These are phyloP conservation scores for Megacollybia platyphylla DNA, from an alignment of 1,284 basidiomycete species.

Conservation along the genomic window DNA sequence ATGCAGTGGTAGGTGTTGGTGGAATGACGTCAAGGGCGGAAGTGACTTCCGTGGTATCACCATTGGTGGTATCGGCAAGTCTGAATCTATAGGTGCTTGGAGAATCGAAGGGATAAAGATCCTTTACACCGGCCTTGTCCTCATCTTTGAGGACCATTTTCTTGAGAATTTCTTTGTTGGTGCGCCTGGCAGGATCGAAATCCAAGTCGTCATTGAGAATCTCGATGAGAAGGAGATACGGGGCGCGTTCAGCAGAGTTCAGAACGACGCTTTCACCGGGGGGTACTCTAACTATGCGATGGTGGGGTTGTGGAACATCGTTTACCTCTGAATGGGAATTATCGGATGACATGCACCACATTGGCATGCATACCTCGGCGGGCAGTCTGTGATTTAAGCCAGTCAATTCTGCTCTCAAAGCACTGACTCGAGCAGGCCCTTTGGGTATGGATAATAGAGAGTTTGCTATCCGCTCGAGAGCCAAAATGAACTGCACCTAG, in stretches of 20 bases:
- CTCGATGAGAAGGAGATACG: constrained; percentile 90
- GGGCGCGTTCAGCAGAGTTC: constrained; percentile 94
- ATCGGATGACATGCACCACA: constrained; percentile 84
- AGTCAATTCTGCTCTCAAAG: constrained; percentile 90
- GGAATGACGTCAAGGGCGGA: constrained; percentile 13
- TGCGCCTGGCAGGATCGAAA: constrained; percentile 79
- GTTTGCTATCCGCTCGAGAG: constrained; percentile 89
- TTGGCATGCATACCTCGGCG: constrained; percentile 92
- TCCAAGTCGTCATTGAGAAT: constrained; percentile 87
- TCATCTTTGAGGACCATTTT: constrained; percentile 67
- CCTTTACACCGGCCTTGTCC: constrained; percentile 39
- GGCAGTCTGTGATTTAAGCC: constrained; percentile 94
- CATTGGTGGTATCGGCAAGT: background rate
- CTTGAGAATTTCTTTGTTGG: constrained; percentile 79
- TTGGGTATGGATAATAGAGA: constrained; percentile 79
- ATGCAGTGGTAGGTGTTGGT: constrained; percentile 14
- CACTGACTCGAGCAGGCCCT: constrained; percentile 88
- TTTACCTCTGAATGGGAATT: constrained; percentile 19
- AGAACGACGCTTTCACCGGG: constrained; percentile 97
- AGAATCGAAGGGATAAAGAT: constrained; percentile 28
- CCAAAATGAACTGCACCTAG: constrained; percentile 76
- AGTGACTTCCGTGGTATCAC: constrained; percentile 7
- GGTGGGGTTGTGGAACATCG: constrained; percentile 57
- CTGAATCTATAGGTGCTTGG: background rate
- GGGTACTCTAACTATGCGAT: constrained; percentile 93